Evolutionary conservation across 306 rosid species (phyloP), one percentile per base, ranked within the genome.

Genomic region (Amphicarpaea edgeworthii): DNA sequence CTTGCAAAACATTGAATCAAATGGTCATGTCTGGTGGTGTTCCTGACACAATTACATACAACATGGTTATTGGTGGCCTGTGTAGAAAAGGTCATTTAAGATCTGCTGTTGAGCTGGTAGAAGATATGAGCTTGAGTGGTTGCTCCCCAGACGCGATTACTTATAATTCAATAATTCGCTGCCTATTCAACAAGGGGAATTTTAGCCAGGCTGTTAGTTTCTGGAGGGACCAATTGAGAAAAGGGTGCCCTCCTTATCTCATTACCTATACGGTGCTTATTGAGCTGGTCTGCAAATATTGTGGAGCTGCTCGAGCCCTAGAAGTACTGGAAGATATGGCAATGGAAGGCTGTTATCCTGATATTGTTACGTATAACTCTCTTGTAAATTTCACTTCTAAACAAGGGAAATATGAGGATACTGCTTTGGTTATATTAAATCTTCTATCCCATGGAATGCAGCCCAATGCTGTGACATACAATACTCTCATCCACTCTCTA

Each of bases 101-200:
- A 59, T 82, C 87, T 73, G 96, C 98, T 38, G 54, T 88, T 60
- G 87, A 81, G 75, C 70, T 91, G 64, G 70, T 90, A 81, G 95
- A 87, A 28, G 87, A 87, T 45, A 90, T 94, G 98, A 88, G 92
- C 82, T 70, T 84, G 70, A 87, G 95, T 81, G 98, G 98, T 57
- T 93, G 97, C 88, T 83, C 92, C 62, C 97, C 98, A 0, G 91
- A 94, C 79, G 93, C 80, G 32, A 84, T 88, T 72, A 90, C 97
- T 1, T 94, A 91, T 49, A 94, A 94, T 78, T 78, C 95, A 37
- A 87, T 94, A 71, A 73, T 94, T 57, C 90, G 96, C 34, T 32
- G 79, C 77, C 78, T 90, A 86, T 94, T 82, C 85, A 85, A 82
- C 23, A 58, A 54, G 38, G 86, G 93, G 62, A 74, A 83, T 65